Evolutionary conservation across 768 basidiomycete genomes (phyloP).

Genomic region (Tricholoma saponaceum): DNA sequence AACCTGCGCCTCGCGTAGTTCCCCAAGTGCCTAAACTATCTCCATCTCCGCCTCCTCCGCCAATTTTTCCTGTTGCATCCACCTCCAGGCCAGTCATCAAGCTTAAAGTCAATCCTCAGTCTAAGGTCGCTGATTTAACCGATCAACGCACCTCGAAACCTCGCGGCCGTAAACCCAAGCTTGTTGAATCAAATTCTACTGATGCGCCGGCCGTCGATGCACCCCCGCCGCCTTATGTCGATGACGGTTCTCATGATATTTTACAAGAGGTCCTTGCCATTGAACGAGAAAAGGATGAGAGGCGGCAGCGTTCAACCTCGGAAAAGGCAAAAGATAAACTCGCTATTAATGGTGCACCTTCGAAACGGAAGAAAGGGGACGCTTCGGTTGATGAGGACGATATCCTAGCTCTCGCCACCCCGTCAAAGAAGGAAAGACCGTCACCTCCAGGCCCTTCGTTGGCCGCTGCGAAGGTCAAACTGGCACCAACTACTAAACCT

Average conservation of each 20-base stretch:
- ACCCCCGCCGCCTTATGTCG: conserved; percentile 64
- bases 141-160: conserved; percentile 34
- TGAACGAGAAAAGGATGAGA: conserved; percentile 61
- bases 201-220: conserved; percentile 45
- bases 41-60: conserved; percentile 21
- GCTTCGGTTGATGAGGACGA: conserved; percentile 50
- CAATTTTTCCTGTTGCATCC: conserved; percentile 14
- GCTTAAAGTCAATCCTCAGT: conserved; percentile 55
- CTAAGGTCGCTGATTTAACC: conserved; percentile 22
- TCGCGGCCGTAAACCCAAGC: conserved; percentile 40
- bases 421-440: conserved; percentile 54
- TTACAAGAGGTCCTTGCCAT: conserved; percentile 81
- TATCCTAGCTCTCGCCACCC: conserved; percentile 56
- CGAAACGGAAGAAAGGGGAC: conserved; percentile 55
- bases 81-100: conserved; percentile 59
- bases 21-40: conserved; percentile 39
- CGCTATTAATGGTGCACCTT: conserved; percentile 35
- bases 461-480: conserved; percentile 17
- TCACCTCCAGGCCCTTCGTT: conserved; percentile 37
- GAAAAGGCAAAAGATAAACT: conserved; percentile 36
- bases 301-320: conserved; percentile 39
- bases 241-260: conserved; percentile 80
- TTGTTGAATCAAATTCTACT: conserved; percentile 25
- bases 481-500: conserved; percentile 18
- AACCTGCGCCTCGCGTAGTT: conserved; percentile 26